These are phyloP conservation scores for Globisporangium yorkense DNA, from an alignment of 352 stramenopile genomes.

Conservation along the genomic window DNA sequence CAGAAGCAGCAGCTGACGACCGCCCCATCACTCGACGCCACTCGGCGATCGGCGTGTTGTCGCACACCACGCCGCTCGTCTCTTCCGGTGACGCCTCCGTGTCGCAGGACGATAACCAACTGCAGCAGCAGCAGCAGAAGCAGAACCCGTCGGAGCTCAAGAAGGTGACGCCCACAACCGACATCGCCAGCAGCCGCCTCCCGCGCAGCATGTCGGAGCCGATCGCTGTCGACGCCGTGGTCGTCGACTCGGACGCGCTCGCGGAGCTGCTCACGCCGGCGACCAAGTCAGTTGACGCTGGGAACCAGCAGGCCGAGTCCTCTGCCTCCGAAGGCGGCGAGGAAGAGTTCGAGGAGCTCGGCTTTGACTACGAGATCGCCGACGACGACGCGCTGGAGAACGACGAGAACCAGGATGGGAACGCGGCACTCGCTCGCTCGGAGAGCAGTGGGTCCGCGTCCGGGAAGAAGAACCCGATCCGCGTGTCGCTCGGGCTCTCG, in stretches of 20 bases:
- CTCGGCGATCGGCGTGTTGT: background rate
- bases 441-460: background rate
- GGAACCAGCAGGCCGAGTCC: background rate
- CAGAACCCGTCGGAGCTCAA: background rate
- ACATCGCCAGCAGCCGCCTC: background rate
- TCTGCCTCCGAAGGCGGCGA: background rate
- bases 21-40: background rate
- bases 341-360: constrained; percentile 12
- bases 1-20: background rate
- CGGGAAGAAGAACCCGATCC: constrained; percentile 26
- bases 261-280: background rate
- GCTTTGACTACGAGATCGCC: background rate
- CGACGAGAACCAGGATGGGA: constrained; percentile 10
- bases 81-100: background rate
- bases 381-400: constrained; percentile 2
- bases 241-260: background rate
- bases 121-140: background rate
- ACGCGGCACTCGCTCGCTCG: background rate
- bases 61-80: background rate
- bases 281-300: background rate
- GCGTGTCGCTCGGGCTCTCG: constrained; percentile 32
- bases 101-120: background rate
- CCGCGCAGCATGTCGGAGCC: constrained; percentile 2
- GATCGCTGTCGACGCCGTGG: background rate
- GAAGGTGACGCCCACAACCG: background rate